Base-by-base conservation (phyloP, 1,284 basidiomycete species). In the Phellinidium pouzarii region DNA sequence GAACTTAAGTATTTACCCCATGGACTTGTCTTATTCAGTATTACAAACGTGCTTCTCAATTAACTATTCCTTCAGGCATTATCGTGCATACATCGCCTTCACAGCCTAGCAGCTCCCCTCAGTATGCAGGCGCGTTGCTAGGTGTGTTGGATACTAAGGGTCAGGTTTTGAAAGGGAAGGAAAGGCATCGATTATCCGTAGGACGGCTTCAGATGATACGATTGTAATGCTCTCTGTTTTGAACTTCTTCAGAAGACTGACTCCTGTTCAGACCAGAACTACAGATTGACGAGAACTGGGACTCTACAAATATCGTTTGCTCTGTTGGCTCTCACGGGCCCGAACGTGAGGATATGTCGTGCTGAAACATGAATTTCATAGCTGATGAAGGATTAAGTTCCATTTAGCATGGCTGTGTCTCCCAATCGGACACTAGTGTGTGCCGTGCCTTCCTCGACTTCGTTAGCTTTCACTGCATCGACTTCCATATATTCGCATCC, bases 371-470 rank as follows among this genome's bases (percentile, higher is more conserved):
- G 19, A 20, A 17, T 17, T 17, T 14, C 22, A 43, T 41, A 34
- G 26, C 26, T 31, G 43, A 23, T 41, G 34, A 37, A 5, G 19
- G 14, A 20, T 38, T 8, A 26, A 60, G 59, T 53, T 19, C 59
- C 59, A 5, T 53, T 54, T 20, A 55, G 53, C 20, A 52, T 56
- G 8, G 66, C 65, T 1, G 48, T 74, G 3, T 88, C 86, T 6
- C 83, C 77, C 27, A 87, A 84, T 60, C 66, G 72, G 48, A 63
- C 66, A 9, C 68, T 85, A 27, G 55, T 83, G 2, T 80, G 77
- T 58, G 72, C 75, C 6, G 55, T 75, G 6, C 73, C 79, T 9
- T 58, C 62, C 2, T 69, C 75, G 25, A 27, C 31, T 22, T 38
- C 42, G 44, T 37, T 22, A 26, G 56, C 54, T 23, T 59, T 71